Evolutionary conservation across 805 yeast species (phyloP).

Genomic region (Teunomyces panamensis): DNA sequence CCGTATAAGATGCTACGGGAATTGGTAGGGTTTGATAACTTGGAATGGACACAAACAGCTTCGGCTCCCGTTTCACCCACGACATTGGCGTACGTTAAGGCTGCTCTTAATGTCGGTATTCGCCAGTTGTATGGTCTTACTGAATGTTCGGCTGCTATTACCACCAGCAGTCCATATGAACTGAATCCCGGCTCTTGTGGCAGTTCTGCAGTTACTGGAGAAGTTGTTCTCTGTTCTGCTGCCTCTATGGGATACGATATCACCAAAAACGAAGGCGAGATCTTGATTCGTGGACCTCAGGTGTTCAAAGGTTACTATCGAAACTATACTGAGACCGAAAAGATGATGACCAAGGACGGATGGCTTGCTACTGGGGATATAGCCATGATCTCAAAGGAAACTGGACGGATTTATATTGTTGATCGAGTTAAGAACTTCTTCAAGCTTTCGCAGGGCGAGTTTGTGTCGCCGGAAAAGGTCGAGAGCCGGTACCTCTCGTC

Average conservation of each 20-base stretch:
- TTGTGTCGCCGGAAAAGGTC: slow-evolving; percentile 42
- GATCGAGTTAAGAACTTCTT: slow-evolving; percentile 48
- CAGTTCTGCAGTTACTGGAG: slow-evolving; percentile 15
- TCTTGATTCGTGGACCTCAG: slow-evolving; percentile 56
- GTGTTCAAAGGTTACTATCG: slow-evolving; percentile 50
- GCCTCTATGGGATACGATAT: slow-evolving; percentile 18
- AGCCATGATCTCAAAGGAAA: slow-evolving; percentile 21
- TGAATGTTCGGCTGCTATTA: slow-evolving; percentile 23
- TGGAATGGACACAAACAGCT: slow-evolving; percentile 27
- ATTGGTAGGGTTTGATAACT: slow-evolving; percentile 16
- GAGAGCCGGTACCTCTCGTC: slow-evolving; percentile 31
- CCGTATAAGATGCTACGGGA: slow-evolving; percentile 10
- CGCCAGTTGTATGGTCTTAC: slow-evolving; percentile 56
- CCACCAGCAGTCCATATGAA: slow-evolving; percentile 17
- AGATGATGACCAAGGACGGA: slow-evolving; percentile 43
- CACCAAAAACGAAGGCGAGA: slow-evolving; percentile 44
- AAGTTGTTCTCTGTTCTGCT: slow-evolving; percentile 15
- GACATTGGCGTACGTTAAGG: slow-evolving; percentile 23
- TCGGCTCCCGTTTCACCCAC: slow-evolving; percentile 25
- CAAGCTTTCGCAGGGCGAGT: slow-evolving; percentile 43
- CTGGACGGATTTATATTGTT: slow-evolving; percentile 42
- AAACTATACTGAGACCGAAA: slow-evolving; percentile 47
- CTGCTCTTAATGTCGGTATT: slow-evolving; percentile 37
- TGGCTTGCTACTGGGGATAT: slow-evolving; percentile 63
- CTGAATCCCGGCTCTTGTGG: slow-evolving; percentile 27